Evolutionary conservation across 2,329 filamentous ascomycete species (phyloP).

Genomic region (Epichloe coenophiala): DNA sequence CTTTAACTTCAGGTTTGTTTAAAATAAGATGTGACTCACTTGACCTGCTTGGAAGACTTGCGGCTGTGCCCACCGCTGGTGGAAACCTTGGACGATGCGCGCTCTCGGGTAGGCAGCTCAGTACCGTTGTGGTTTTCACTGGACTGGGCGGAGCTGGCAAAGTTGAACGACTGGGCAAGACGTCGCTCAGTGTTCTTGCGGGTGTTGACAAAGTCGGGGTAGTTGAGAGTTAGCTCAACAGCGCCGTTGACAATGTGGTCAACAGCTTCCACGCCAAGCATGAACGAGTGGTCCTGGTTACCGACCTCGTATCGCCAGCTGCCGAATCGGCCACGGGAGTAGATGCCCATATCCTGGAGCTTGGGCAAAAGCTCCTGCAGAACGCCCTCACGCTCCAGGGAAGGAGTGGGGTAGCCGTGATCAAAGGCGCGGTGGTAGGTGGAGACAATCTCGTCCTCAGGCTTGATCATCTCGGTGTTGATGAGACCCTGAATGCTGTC

Average conservation of each 20-base stretch:
- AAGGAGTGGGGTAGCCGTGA: slow-evolving; percentile 93
- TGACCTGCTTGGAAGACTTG: slow-evolving; percentile 21
- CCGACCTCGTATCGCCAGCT: slow-evolving; percentile 96
- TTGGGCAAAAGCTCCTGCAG: slow-evolving; percentile 86
- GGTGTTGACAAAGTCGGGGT: slow-evolving; percentile 88
- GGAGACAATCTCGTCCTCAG: slow-evolving; percentile 87
- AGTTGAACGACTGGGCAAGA: slow-evolving; percentile 31
- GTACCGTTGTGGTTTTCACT: slow-evolving; percentile 15
- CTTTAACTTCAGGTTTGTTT: not conserved
- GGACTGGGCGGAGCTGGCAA: slow-evolving; percentile 19
- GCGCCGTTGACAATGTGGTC: slow-evolving; percentile 83
- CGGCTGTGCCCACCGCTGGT: slow-evolving; percentile 13
- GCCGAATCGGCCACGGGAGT: slow-evolving; percentile 91
- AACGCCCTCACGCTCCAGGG: slow-evolving; percentile 88
- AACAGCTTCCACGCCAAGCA: slow-evolving; percentile 87
- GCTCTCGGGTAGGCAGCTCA: slow-evolving; percentile 24
- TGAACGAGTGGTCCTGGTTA: slow-evolving; percentile 97
- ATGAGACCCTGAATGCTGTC: slow-evolving; percentile 93
- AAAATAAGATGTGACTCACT: slow-evolving; percentile 10
- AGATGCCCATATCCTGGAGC: slow-evolving; percentile 82
- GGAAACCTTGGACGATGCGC: slow-evolving; percentile 17
- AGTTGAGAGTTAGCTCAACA: slow-evolving; percentile 87
- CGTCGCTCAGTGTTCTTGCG: slow-evolving; percentile 44
- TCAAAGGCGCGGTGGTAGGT: slow-evolving; percentile 97
- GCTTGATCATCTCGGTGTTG: slow-evolving; percentile 93